Conservation (phyloP, 2,329 filamentous ascomycete genomes). For the Domatiomyces catenatus region DNA sequence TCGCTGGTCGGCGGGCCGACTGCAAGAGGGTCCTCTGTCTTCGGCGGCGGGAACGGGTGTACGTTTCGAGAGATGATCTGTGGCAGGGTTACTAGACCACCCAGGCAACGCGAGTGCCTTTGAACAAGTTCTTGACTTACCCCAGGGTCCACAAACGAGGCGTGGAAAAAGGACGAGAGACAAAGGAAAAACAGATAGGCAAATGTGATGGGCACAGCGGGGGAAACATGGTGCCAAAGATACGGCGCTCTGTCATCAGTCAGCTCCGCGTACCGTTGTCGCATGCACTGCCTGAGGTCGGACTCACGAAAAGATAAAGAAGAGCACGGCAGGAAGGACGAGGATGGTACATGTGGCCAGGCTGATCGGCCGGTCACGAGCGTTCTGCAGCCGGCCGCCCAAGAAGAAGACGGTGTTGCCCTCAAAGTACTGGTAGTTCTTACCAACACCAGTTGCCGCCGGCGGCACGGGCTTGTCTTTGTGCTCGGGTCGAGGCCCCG, state of each 20-base stretch:
- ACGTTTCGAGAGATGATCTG: conserved; percentile 86
- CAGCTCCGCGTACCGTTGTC: conserved; percentile 14
- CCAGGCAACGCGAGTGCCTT: not conserved
- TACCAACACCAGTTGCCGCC: conserved; percentile 37
- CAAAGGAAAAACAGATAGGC: conserved; percentile 84
- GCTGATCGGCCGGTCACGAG: conserved; percentile 74
- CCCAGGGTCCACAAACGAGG: conserved; percentile 80
- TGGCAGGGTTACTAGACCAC: conserved; percentile 4
- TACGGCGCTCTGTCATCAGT: conserved; percentile 46
- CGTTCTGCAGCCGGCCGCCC: conserved; percentile 75
- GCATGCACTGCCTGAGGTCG: not conserved
- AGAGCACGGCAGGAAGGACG: conserved; percentile 63
- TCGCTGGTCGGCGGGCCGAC: conserved; percentile 77
- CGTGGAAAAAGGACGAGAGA: conserved; percentile 85
- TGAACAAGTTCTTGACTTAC: conserved; percentile 48
- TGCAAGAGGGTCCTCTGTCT: conserved; percentile 64
- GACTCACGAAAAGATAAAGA: conserved; percentile 63
- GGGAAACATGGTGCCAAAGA: conserved; percentile 73
- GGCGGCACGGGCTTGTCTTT: conserved; percentile 20
- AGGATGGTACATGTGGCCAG: conserved; percentile 69
- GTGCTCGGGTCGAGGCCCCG: conserved; percentile 40
- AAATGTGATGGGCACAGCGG: conserved; percentile 76
- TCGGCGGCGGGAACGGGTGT: conserved; percentile 66
- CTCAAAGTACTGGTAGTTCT: conserved; percentile 82
- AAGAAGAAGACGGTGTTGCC: conserved; percentile 86